Conservation (phyloP, 345 rosid species). For the Gossypium stocksii region DNA sequence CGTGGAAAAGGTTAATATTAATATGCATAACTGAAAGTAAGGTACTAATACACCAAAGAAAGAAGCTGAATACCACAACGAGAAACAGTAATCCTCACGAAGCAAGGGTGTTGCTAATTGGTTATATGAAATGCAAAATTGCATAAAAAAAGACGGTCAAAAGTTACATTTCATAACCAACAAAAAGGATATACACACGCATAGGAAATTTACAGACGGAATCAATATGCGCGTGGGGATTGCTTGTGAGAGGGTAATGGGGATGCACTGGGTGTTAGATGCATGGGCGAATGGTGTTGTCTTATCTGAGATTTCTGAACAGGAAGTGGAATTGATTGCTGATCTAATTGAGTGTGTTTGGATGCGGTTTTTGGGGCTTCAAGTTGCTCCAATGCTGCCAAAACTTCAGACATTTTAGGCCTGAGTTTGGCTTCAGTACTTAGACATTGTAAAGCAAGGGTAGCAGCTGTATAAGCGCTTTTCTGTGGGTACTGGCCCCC, state of each 20-base stretch:
- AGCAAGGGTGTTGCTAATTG: constrained; percentile 6
- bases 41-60: not conserved
- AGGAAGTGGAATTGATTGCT: constrained; percentile 27
- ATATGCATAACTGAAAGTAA: not conserved
- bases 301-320: constrained; percentile 54
- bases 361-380: constrained; percentile 38
- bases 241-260: constrained; percentile 54
- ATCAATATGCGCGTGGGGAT: constrained; percentile 48
- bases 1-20: constrained; percentile 1
- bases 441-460: constrained; percentile 70
- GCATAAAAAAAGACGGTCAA: constrained; percentile 11
- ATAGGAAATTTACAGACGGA: constrained; percentile 21
- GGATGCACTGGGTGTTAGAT: constrained; percentile 51
- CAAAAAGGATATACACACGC: not conserved
- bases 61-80: not conserved
- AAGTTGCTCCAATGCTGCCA: constrained; percentile 57
- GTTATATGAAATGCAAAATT: constrained; percentile 24
- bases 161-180: constrained; percentile 13
- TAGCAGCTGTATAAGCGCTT: constrained; percentile 72
- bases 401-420: constrained; percentile 87
- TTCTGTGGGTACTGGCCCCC: constrained; percentile 97
- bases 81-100: constrained; percentile 2
- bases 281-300: constrained; percentile 48
- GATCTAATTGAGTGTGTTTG: constrained; percentile 32
- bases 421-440: constrained; percentile 58